These are phyloP conservation scores for Alternaria panax DNA, from an alignment of 2,329 filamentous ascomycete genomes.

Conservation along the genomic window DNA sequence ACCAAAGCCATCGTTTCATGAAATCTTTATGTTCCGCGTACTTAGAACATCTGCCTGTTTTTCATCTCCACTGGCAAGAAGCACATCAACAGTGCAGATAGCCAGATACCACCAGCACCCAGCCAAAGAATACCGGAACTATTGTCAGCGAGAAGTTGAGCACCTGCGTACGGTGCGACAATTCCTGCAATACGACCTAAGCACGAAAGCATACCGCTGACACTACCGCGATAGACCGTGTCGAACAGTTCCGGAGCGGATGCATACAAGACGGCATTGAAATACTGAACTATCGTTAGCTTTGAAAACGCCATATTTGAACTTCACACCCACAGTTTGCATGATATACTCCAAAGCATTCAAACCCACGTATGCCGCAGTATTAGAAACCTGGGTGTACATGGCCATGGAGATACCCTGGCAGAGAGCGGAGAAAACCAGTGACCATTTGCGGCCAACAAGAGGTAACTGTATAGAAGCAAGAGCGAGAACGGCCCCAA, in stretches of 20 bases:
- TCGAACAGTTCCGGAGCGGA: conserved; percentile 42
- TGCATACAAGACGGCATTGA: conserved; percentile 41
- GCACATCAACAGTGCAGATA: conserved; percentile 38
- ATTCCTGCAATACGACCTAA: conserved; percentile 39
- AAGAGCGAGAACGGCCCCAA: conserved; percentile 35
- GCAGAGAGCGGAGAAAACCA: conserved; percentile 38
- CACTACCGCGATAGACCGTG: conserved; percentile 39
- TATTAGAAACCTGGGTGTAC: conserved; percentile 39
- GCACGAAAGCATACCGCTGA: conserved; percentile 41
- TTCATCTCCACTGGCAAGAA: conserved; percentile 43
- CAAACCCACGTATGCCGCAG: conserved; percentile 36
- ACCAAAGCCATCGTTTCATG: background rate
- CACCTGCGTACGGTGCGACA: conserved; percentile 39
- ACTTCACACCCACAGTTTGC: conserved; percentile 32
- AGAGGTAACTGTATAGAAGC: conserved; percentile 37
- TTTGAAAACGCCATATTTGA: accelerated
- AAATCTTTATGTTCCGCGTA: background rate
- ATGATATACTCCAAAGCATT: conserved; percentile 45
- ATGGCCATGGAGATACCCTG: conserved; percentile 42
- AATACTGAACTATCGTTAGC: conserved; percentile 24
- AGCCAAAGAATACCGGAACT: conserved; percentile 41
- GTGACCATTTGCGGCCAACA: conserved; percentile 39
- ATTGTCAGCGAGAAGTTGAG: conserved; percentile 26
- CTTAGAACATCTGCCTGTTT: conserved; percentile 41
- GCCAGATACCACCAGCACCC: conserved; percentile 41